Percentiles rank a stretch among this genome's conserved stretches.
phyloP scores from a whole-genome alignment of 306 rosid species.

The Vigna nakashimae region DNA sequence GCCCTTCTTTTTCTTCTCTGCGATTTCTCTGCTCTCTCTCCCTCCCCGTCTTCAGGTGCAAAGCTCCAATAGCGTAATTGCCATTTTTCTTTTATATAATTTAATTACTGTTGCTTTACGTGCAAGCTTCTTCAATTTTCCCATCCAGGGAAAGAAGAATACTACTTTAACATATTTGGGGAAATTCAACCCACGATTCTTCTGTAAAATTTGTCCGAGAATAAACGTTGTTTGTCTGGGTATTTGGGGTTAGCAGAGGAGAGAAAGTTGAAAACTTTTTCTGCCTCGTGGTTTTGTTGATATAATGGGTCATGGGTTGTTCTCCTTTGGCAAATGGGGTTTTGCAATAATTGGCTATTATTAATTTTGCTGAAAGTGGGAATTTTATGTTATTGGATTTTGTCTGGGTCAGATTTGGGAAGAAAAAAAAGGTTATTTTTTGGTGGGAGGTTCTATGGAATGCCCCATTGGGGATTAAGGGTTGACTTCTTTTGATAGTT shows the following conservation, averaged over 20 bases:
- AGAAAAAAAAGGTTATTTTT: neutral
- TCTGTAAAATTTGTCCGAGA: conserved; percentile 1
- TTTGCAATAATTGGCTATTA: conserved; percentile 24
- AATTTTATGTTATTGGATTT: conserved; percentile 15
- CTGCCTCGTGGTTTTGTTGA: conserved; percentile 36
- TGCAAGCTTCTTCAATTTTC: conserved; percentile 48
- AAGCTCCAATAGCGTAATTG: conserved; percentile 22
- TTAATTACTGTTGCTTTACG: conserved; percentile 56
- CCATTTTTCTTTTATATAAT: neutral
- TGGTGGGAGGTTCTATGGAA: neutral
- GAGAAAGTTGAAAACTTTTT: conserved; percentile 38
- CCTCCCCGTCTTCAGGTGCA: conserved; percentile 5
- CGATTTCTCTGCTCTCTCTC: conserved; percentile 32
- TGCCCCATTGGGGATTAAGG: conserved; percentile 35
- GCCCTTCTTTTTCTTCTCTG: conserved; percentile 15
- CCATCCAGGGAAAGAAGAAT: neutral
- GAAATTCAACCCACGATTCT: neutral
- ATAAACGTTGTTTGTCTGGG: conserved; percentile 8
- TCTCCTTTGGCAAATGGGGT: conserved; percentile 8
- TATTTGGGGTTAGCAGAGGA: conserved; percentile 14
- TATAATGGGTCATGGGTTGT: conserved; percentile 20
- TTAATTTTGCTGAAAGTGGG: conserved; percentile 24
- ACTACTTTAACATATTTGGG: neutral
- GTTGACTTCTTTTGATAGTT: conserved; percentile 34
- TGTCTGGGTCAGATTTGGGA: conserved; percentile 30